These are phyloP conservation scores for Botrytis paeoniae DNA, from an alignment of 2,329 filamentous ascomycete genomes.

Conservation along the genomic window DNA sequence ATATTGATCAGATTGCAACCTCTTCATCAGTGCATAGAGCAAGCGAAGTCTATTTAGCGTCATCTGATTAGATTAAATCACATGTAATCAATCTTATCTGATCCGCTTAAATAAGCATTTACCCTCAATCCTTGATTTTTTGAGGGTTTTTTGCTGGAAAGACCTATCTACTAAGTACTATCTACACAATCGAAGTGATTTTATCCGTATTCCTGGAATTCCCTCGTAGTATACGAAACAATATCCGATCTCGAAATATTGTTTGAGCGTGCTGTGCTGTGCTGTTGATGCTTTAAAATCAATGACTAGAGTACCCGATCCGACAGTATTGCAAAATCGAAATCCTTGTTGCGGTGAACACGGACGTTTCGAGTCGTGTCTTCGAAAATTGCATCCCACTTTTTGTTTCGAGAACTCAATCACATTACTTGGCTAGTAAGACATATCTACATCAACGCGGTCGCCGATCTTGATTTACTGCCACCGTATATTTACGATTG, in stretches of 20 bases:
- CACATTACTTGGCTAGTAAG: not conserved
- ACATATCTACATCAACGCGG: not conserved
- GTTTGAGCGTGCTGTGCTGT: not conserved
- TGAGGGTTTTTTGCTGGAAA: not conserved
- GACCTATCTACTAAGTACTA: not conserved
- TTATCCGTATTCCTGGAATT: not conserved
- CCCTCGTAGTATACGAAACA: not conserved
- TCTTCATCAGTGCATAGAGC: not conserved
- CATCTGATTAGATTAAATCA: conserved; percentile 15
- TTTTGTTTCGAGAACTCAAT: not conserved
- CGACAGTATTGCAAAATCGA: not conserved
- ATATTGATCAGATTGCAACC: not conserved
- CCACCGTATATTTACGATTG: too few species aligned
- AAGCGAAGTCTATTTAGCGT: conserved; percentile 8
- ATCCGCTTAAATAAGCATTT: conserved; percentile 1
- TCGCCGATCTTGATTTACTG: not conserved
- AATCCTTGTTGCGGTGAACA: not conserved
- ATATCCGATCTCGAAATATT: not conserved
- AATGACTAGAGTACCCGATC: not conserved
- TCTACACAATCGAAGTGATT: not conserved
- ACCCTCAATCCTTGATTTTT: conserved; percentile 1
- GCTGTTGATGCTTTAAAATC: not conserved
- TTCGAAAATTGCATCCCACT: conserved; percentile 6
- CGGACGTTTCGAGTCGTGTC: not conserved
- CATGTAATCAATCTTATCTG: conserved; percentile 14